A percentile compares a stretch with the other conserved stretches of the same genome.
Conservation (phyloP, 2,329 filamentous ascomycete species). For the Venturia nashicola region DNA sequence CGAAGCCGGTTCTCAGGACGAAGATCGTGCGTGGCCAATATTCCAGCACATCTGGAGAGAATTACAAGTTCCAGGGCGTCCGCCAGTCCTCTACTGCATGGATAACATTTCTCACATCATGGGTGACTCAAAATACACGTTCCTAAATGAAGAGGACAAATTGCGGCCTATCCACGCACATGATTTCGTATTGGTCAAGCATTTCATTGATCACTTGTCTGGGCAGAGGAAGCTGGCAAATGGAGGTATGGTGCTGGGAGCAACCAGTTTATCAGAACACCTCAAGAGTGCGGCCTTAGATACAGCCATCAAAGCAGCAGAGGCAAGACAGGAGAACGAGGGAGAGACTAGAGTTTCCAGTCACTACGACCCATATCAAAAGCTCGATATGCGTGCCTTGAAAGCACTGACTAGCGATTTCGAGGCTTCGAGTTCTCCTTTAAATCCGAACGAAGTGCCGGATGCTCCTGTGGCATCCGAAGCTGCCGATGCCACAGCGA, state of each 20-base stretch:
- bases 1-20: slow-evolving; percentile 56
- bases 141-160: slow-evolving; percentile 40
- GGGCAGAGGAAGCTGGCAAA: slow-evolving; percentile 47
- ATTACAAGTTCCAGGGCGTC: slow-evolving; percentile 46
- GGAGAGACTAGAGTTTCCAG: background rate
- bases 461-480: no score
- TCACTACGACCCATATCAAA: background rate
- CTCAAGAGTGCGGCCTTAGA: slow-evolving; percentile 54
- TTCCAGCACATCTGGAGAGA: slow-evolving; percentile 76
- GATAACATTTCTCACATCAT: slow-evolving; percentile 78
- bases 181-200: slow-evolving; percentile 63
- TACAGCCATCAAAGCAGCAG: slow-evolving; percentile 45
- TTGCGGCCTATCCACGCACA: slow-evolving; percentile 69
- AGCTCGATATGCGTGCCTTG: slow-evolving; percentile 1
- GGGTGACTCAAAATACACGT: slow-evolving; percentile 63
- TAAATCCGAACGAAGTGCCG: background rate
- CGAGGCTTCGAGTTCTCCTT: slow-evolving; percentile 17
- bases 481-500: no score
- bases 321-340: slow-evolving; percentile 26
- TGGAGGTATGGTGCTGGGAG: slow-evolving; percentile 67
- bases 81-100: slow-evolving; percentile 59
- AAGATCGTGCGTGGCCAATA: slow-evolving; percentile 66
- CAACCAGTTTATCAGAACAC: slow-evolving; percentile 59
- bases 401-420: background rate
- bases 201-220: slow-evolving; percentile 62